phyloP scores from a whole-genome alignment of 208 protist species.

The Endotrypanum monterogeii region DNA sequence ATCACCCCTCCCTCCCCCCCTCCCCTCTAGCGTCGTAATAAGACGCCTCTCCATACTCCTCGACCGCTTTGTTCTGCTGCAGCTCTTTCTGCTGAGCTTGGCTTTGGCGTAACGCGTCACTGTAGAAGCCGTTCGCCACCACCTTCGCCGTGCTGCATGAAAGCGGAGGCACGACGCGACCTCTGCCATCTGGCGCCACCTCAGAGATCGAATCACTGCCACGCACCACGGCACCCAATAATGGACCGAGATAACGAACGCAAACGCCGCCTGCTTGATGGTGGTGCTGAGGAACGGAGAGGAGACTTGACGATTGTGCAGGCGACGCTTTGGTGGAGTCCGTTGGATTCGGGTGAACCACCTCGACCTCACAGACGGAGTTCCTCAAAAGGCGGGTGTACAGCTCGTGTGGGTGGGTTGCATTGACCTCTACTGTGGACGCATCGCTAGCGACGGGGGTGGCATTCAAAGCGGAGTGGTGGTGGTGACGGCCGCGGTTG shows the following conservation, averaged over 20 bases:
- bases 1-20: too few relatives aligned
- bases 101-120: background rate
- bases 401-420: slow-evolving; percentile 9
- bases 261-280: background rate
- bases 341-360: background rate
- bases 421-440: slow-evolving; percentile 17
- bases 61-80: background rate
- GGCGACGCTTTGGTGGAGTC: background rate
- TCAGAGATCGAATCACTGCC: background rate
- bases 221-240: background rate
- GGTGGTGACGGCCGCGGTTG: background rate
- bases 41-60: slow-evolving; percentile 12
- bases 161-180: too few relatives aligned
- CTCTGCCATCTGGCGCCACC: background rate
- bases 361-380: slow-evolving; percentile 17
- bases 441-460: background rate
- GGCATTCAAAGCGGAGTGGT: background rate
- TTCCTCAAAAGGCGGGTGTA: slow-evolving; percentile 10
- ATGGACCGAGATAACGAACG: background rate
- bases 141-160: slow-evolving; percentile 1
- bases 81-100: background rate
- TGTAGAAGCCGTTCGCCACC: slow-evolving; percentile 27
- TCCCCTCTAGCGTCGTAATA: slow-evolving; percentile 4
- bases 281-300: background rate
- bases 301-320: background rate